Percentiles rank a stretch among this genome's conserved stretches.
Evolutionary conservation across 768 basidiomycete species (phyloP).

Genomic region (Suillus clintonianus): DNA sequence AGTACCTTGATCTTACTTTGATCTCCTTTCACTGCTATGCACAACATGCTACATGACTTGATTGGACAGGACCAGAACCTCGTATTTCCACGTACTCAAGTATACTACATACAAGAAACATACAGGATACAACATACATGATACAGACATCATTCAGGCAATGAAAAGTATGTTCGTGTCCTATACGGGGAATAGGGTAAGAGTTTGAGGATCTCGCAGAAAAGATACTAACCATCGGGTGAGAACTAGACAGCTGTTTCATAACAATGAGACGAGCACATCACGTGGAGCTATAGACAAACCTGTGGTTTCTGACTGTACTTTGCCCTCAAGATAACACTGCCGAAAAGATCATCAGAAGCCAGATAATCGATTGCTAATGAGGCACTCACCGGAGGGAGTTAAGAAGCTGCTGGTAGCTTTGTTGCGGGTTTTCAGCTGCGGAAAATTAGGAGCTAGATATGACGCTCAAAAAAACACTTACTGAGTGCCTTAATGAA

Average conservation of each 20-base stretch:
- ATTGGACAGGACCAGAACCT: neutral
- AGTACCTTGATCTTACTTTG: no score
- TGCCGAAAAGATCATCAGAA: constrained; percentile 12
- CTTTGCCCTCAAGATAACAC: constrained; percentile 43
- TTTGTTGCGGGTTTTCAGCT: constrained; percentile 51
- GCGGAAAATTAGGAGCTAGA: constrained; percentile 1
- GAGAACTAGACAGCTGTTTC: constrained; percentile 41
- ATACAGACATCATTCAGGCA: constrained; percentile 15
- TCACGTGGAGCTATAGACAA: neutral
- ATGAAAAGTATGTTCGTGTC: constrained; percentile 33
- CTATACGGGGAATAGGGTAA: constrained; percentile 9
- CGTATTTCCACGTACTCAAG: neutral
- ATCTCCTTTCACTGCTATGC: neutral
- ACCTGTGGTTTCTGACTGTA: constrained; percentile 62
- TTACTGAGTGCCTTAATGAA: constrained; percentile 59
- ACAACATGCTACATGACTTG: neutral
- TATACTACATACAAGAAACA: neutral
- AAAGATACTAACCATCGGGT: constrained; percentile 40
- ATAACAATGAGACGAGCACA: constrained; percentile 7
- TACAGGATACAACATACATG: no score
- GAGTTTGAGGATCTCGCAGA: neutral
- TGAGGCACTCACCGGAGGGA: constrained; percentile 40
- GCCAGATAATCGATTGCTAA: neutral
- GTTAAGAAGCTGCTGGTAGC: constrained; percentile 51
- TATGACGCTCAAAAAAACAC: constrained; percentile 14